These are phyloP conservation scores for Penicillium sp. DNA, from an alignment of 2,329 filamentous ascomycete species.

Conservation along the genomic window DNA sequence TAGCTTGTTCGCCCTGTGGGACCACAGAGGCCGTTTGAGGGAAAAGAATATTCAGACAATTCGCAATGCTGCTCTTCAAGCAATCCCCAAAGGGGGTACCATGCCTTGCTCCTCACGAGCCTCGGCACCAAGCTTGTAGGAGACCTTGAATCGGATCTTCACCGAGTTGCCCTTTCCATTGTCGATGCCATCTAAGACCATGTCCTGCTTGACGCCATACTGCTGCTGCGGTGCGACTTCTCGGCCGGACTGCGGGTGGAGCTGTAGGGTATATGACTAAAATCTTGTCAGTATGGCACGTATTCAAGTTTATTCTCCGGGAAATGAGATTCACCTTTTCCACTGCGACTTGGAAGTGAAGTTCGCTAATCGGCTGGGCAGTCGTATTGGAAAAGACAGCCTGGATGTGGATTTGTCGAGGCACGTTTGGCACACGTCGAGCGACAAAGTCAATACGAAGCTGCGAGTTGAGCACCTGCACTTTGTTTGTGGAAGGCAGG, in stretches of 20 bases:
- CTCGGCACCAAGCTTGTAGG: slow-evolving; percentile 69
- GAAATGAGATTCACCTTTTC: slow-evolving; percentile 68
- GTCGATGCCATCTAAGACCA: slow-evolving; percentile 75
- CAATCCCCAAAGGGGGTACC: slow-evolving; percentile 75
- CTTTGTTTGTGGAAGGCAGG: slow-evolving; percentile 63
- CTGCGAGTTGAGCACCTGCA: slow-evolving; percentile 68
- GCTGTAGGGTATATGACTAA: slow-evolving; percentile 60
- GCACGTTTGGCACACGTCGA: slow-evolving; percentile 56
- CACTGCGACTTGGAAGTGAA: slow-evolving; percentile 91
- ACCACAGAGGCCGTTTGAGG: background rate
- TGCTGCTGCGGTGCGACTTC: slow-evolving; percentile 70
- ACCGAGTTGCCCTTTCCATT: slow-evolving; percentile 72
- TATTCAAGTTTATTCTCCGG: background rate
- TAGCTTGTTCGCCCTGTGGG: background rate
- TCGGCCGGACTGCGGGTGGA: slow-evolving; percentile 83
- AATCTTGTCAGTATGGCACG: slow-evolving; percentile 2
- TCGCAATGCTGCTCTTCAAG: slow-evolving; percentile 42
- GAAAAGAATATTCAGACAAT: background rate
- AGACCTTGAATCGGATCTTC: slow-evolving; percentile 86
- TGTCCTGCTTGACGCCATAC: slow-evolving; percentile 78
- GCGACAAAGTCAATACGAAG: slow-evolving; percentile 75
- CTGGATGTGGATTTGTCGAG: slow-evolving; percentile 65
- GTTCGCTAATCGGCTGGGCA: slow-evolving; percentile 67
- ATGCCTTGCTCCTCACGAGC: slow-evolving; percentile 79
- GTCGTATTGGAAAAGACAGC: slow-evolving; percentile 86